These are phyloP conservation scores for Hypoxylon perforatum DNA, from an alignment of 495 filamentous ascomycete genomes.

Conservation along the genomic window DNA sequence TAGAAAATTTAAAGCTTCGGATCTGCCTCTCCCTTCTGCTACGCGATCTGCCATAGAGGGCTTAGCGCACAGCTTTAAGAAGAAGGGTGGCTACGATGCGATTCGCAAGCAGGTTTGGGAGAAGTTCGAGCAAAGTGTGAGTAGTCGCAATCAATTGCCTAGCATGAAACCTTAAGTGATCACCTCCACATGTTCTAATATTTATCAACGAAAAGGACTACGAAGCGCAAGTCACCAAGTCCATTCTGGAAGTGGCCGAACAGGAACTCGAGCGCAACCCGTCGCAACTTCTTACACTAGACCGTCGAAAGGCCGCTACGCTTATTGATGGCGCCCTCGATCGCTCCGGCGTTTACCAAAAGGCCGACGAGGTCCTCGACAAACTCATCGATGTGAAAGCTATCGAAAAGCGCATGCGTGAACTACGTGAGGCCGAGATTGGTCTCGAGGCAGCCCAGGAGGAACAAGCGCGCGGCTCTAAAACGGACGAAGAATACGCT, in stretches of 20 bases:
- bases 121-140: slow-evolving; percentile 80
- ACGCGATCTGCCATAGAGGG: slow-evolving; percentile 81
- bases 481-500: slow-evolving; percentile 85
- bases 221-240: slow-evolving; percentile 72
- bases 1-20: slow-evolving; percentile 84
- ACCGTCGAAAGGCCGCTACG: slow-evolving; percentile 81
- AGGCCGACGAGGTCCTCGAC: slow-evolving; percentile 74
- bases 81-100: slow-evolving; percentile 89
- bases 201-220: slow-evolving; percentile 64
- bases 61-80: slow-evolving; percentile 85
- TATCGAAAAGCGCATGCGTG: slow-evolving; percentile 74
- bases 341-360: slow-evolving; percentile 82
- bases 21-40: slow-evolving; percentile 77
- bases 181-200: slow-evolving; percentile 6
- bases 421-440: slow-evolving; percentile 76
- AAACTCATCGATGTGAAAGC: slow-evolving; percentile 72
- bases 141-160: slow-evolving; percentile 38
- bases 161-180: not conserved
- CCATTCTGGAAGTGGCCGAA: slow-evolving; percentile 77
- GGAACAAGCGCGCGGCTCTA: slow-evolving; percentile 76
- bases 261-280: slow-evolving; percentile 85
- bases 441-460: slow-evolving; percentile 76
- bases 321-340: slow-evolving; percentile 90
- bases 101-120: slow-evolving; percentile 84
- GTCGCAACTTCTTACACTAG: slow-evolving; percentile 74